phyloP scores from a whole-genome alignment of 1,284 basidiomycete species.

The Heterobasidion occidentale region DNA sequence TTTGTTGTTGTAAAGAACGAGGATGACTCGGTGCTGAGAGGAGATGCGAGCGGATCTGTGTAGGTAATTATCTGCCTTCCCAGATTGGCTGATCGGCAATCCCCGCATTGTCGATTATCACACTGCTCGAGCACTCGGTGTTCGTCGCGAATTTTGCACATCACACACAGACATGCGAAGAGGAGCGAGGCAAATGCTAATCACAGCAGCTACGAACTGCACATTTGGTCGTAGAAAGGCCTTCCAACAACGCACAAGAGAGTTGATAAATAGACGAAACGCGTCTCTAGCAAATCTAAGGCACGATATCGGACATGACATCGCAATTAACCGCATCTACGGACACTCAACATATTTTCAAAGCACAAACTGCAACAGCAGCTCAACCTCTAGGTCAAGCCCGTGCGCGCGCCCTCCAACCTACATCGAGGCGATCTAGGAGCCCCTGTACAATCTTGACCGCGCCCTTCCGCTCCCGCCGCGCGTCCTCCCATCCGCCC shows the following conservation, averaged over 20 bases:
- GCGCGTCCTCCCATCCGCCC: slow-evolving; percentile 62
- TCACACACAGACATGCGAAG: no score
- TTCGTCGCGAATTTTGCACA: no score
- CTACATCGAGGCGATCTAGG: slow-evolving; percentile 47
- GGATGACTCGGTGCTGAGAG: background rate
- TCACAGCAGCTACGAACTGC: no score
- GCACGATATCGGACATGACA: background rate
- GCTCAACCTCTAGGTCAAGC: background rate
- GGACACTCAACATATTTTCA: background rate
- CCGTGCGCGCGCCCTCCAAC: slow-evolving; percentile 27
- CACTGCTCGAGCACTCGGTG: no score
- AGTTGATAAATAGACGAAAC: background rate
- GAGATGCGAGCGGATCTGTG: background rate
- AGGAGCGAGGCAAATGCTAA: no score
- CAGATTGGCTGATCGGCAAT: background rate
- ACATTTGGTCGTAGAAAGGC: no score
- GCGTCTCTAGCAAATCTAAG: background rate
- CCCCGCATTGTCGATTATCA: background rate
- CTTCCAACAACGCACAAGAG: no score
- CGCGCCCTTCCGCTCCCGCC: slow-evolving; percentile 65
- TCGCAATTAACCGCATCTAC: background rate
- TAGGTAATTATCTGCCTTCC: background rate
- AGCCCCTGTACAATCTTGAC: slow-evolving; percentile 59
- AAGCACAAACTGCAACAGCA: background rate
- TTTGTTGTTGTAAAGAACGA: background rate